These are phyloP conservation scores for Fusarium penzigii DNA, from an alignment of 2,329 filamentous ascomycete species.

Conservation along the genomic window DNA sequence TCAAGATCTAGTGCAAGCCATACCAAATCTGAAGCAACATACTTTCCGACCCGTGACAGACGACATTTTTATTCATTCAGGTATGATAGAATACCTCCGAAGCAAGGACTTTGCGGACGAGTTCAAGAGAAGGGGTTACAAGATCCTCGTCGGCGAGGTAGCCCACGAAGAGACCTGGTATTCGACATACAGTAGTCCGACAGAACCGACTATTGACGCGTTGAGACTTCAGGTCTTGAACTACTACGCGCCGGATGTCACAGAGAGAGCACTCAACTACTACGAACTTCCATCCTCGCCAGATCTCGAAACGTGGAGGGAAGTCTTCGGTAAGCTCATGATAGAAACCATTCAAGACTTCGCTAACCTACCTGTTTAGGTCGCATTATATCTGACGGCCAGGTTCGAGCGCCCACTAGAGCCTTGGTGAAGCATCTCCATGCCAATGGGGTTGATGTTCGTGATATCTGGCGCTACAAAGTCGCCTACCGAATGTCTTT, in stretches of 20 bases:
- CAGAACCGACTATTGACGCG: slow-evolving; percentile 33
- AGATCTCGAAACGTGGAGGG: slow-evolving; percentile 38
- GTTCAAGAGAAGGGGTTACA: slow-evolving; percentile 37
- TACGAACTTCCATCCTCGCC: slow-evolving; percentile 36
- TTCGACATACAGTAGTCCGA: slow-evolving; percentile 40
- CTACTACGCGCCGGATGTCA: slow-evolving; percentile 43
- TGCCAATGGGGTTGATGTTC: slow-evolving; percentile 33
- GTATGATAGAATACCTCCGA: slow-evolving; percentile 40
- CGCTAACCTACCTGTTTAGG: slow-evolving; percentile 2
- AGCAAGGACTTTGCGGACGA: slow-evolving; percentile 38
- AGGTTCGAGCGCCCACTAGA: slow-evolving; percentile 40
- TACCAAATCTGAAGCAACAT: slow-evolving; percentile 43
- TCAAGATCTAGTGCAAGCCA: slow-evolving; percentile 34
- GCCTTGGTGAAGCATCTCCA: slow-evolving; percentile 33
- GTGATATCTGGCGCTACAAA: slow-evolving; percentile 43
- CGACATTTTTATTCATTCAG: slow-evolving; percentile 39
- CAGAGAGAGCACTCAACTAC: slow-evolving; percentile 35
- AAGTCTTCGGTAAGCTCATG: slow-evolving; percentile 36
- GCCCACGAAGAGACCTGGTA: slow-evolving; percentile 47
- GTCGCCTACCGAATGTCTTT: slow-evolving; percentile 44
- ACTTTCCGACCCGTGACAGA: slow-evolving; percentile 49
- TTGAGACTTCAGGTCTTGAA: slow-evolving; percentile 42
- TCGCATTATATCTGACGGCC: slow-evolving; percentile 40
- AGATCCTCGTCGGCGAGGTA: slow-evolving; percentile 45
- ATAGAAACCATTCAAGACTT: background rate